Conservation (phyloP, 2,329 filamentous ascomycete species). For the Exutisphaerella laricina region DNA sequence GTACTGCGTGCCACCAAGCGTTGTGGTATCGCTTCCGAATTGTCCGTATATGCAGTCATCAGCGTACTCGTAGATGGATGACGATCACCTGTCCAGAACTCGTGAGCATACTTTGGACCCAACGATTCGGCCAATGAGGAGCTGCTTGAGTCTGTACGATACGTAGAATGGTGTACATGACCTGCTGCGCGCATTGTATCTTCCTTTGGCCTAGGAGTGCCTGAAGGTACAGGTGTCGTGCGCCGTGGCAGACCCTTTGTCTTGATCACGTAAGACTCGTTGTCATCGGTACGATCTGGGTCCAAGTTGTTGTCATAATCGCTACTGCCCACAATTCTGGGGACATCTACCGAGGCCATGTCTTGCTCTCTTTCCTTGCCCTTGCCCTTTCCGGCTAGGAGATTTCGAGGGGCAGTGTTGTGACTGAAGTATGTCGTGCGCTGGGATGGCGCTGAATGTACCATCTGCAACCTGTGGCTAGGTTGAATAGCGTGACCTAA, state of each 20-base stretch:
- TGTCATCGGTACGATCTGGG: background rate
- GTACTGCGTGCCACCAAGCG: background rate
- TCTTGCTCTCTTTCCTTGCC: background rate
- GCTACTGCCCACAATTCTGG: background rate
- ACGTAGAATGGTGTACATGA: background rate
- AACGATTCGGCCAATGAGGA: background rate
- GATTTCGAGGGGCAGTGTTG: constrained; percentile 2
- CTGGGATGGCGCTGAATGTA: background rate
- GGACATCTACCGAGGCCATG: background rate
- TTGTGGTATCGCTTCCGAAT: background rate
- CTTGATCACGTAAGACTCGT: background rate
- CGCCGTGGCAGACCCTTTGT: background rate
- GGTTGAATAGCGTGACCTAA: too few species aligned
- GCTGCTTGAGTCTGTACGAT: background rate
- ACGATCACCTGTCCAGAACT: background rate
- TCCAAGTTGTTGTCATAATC: background rate
- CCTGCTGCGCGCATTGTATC: too few species aligned
- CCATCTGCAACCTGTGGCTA: background rate
- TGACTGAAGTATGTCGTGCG: constrained; percentile 4
- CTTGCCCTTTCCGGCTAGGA: constrained; percentile 1
- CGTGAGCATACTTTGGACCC: background rate
- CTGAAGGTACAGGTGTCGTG: too few species aligned
- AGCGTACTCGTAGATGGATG: background rate
- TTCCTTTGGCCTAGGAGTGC: too few species aligned
- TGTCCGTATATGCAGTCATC: background rate